Conservation (phyloP, 805 yeast genomes). For the Pachysolen tannophilus region DNA sequence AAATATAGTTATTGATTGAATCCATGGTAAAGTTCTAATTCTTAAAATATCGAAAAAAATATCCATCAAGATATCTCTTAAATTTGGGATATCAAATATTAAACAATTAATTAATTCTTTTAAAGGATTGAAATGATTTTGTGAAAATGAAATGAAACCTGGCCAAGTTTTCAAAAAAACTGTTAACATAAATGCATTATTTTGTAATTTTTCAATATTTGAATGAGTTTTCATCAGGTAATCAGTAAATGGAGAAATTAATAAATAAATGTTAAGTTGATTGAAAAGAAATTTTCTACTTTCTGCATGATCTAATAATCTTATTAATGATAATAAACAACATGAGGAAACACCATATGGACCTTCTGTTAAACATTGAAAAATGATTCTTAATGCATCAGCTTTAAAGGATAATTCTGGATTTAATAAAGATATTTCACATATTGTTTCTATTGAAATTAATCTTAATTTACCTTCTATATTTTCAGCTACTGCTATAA, state of each 20-base stretch:
- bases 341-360: constrained; percentile 36
- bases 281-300: constrained; percentile 46
- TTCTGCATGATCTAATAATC: constrained; percentile 49
- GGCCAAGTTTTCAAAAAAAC: constrained; percentile 62
- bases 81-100: constrained; percentile 42
- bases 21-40: constrained; percentile 52
- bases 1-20: constrained; percentile 11
- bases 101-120: constrained; percentile 55
- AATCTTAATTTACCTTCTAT: constrained; percentile 41
- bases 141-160: constrained; percentile 63
- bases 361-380: constrained; percentile 45
- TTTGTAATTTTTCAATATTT: constrained; percentile 48
- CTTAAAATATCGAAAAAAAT: constrained; percentile 61
- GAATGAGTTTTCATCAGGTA: constrained; percentile 39
- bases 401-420: constrained; percentile 35
- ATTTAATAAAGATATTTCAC: constrained; percentile 38
- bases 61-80: constrained; percentile 62
- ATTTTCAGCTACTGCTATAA: constrained; percentile 56
- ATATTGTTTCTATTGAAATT: constrained; percentile 43
- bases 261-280: constrained; percentile 52
- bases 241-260: constrained; percentile 69
- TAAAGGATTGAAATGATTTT: constrained; percentile 47
- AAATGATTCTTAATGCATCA: constrained; percentile 35
- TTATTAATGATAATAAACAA: constrained; percentile 21
- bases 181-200: constrained; percentile 50